A percentile compares a stretch with the other conserved stretches of the same genome.
These are phyloP conservation scores for Cutaneotrichosporon dermatis DNA, from an alignment of 1,284 basidiomycete genomes.

Conservation along the genomic window DNA sequence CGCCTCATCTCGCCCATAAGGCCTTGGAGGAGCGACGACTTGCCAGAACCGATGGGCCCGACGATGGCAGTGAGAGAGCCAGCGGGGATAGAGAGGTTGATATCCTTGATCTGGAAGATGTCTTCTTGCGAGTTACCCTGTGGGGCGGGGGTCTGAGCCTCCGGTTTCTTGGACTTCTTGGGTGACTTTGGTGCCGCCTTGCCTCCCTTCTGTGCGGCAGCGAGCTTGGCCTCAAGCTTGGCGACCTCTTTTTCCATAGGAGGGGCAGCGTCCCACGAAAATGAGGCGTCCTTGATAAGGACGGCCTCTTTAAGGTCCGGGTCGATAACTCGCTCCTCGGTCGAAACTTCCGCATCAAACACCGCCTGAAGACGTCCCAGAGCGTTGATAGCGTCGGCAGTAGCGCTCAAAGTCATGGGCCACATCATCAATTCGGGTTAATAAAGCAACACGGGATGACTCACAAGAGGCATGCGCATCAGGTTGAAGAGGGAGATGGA, in stretches of 20 bases:
- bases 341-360: constrained; percentile 71
- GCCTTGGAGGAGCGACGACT: constrained; percentile 58
- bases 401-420: constrained; percentile 70
- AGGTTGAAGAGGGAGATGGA: constrained; percentile 72
- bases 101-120: constrained; percentile 60
- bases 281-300: constrained; percentile 62
- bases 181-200: constrained; percentile 1
- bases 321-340: constrained; percentile 55
- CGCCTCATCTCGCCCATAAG: constrained; percentile 74
- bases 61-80: constrained; percentile 76
- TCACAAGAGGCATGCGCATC: constrained; percentile 32
- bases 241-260: constrained; percentile 52
- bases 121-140: constrained; percentile 50
- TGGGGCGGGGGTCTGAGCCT: constrained; percentile 17
- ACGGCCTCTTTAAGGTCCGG: constrained; percentile 58
- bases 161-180: constrained; percentile 21
- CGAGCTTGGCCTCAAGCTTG: constrained; percentile 42
- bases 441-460: constrained; percentile 12
- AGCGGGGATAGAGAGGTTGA: constrained; percentile 63
- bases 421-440: constrained; percentile 37
- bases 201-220: constrained; percentile 24
- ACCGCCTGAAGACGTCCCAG: constrained; percentile 63
- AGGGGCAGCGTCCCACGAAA: constrained; percentile 75
- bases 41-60: constrained; percentile 67
- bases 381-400: constrained; percentile 74